Conservation (phyloP, 2,329 filamentous ascomycete genomes). For the Penicillium nordicum region DNA sequence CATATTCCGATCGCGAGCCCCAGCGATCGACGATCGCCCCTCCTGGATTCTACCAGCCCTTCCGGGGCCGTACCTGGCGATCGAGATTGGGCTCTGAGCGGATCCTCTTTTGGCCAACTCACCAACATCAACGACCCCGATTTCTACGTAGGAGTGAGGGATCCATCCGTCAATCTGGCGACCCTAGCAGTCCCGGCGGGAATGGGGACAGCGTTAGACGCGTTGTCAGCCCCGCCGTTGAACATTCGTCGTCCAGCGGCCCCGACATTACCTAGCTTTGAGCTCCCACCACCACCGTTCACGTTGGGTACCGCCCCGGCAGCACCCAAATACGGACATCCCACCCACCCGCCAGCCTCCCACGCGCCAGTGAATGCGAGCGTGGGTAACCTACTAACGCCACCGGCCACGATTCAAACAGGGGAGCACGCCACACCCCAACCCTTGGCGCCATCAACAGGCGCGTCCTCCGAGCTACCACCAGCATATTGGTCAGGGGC, state of each 20-base stretch:
- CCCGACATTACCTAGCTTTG: slow-evolving; percentile 65
- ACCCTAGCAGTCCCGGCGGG: slow-evolving; percentile 59
- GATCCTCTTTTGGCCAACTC: slow-evolving; percentile 29
- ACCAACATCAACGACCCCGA: slow-evolving; percentile 35
- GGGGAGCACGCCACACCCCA: slow-evolving; percentile 43
- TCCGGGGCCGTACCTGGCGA: slow-evolving; percentile 47
- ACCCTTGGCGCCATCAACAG: slow-evolving; percentile 54
- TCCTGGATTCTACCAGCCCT: slow-evolving; percentile 49
- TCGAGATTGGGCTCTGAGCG: slow-evolving; percentile 47
- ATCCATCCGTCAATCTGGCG: slow-evolving; percentile 57
- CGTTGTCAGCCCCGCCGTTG: slow-evolving; percentile 63
- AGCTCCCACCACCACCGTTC: slow-evolving; percentile 60
- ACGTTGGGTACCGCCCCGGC: slow-evolving; percentile 45
- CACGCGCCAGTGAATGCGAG: slow-evolving; percentile 51
- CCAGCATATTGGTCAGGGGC: slow-evolving; percentile 59
- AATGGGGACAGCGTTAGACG: slow-evolving; percentile 61
- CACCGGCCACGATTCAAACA: slow-evolving; percentile 56
- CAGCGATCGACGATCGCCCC: slow-evolving; percentile 43
- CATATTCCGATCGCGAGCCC: slow-evolving; percentile 26
- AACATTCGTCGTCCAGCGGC: slow-evolving; percentile 68
- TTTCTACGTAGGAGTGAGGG: slow-evolving; percentile 37
- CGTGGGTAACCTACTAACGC: slow-evolving; percentile 61
- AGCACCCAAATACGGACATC: slow-evolving; percentile 50
- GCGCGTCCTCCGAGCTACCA: slow-evolving; percentile 44
- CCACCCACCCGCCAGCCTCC: slow-evolving; percentile 26